These are phyloP conservation scores for Thelonectria rubi DNA, from an alignment of 2,329 filamentous ascomycete genomes.

Conservation along the genomic window DNA sequence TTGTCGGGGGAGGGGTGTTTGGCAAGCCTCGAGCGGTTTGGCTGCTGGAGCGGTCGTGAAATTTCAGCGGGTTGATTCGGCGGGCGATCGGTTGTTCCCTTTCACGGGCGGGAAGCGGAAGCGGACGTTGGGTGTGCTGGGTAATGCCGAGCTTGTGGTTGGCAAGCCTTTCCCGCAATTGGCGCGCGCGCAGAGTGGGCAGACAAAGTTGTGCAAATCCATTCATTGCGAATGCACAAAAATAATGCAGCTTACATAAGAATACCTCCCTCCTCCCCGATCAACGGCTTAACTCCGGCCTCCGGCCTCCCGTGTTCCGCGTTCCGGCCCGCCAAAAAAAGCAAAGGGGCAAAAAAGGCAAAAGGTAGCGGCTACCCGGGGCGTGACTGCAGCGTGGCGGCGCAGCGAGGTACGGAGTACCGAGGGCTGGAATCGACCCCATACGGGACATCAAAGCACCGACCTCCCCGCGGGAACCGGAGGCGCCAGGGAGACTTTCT, in stretches of 20 bases:
- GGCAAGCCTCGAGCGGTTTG: no score
- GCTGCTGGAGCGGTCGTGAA: constrained; percentile 5
- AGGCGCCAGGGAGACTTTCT: neutral
- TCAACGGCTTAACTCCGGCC: neutral
- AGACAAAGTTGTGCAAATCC: neutral
- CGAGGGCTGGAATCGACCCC: neutral
- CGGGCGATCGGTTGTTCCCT: no score
- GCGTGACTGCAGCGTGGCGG: neutral
- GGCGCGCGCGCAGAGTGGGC: constrained; percentile 24
- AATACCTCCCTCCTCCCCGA: no score
- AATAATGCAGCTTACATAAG: no score
- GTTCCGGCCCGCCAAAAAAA: neutral
- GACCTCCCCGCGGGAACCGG: neutral
- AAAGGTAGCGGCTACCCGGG: neutral
- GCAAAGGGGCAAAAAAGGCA: no score
- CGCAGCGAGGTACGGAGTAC: neutral
- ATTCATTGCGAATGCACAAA: no score
- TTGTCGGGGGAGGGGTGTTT: no score
- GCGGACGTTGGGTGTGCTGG: no score
- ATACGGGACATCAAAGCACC: neutral
- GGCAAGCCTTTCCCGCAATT: constrained; percentile 37
- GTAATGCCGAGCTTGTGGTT: constrained; percentile 44
- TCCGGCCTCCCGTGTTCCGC: neutral
- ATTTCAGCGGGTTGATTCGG: no score
- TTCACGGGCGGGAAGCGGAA: no score